These are phyloP conservation scores for Nakazawaea holstii DNA, from an alignment of 805 yeast species.

Conservation along the genomic window DNA sequence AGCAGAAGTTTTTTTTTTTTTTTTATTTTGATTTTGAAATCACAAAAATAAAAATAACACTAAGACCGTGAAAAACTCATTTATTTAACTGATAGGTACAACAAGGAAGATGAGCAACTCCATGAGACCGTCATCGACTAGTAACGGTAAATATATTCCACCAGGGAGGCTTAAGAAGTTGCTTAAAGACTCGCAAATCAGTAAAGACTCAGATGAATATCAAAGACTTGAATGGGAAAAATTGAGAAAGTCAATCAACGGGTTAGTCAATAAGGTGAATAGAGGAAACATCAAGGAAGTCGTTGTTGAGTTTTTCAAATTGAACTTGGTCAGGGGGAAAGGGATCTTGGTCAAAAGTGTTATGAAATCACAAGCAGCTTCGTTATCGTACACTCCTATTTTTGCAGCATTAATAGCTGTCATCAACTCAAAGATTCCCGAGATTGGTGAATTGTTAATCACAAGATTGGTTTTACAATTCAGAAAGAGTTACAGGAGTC, in stretches of 20 bases:
- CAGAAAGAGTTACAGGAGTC: constrained; percentile 42
- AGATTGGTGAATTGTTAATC: constrained; percentile 54
- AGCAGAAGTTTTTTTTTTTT: neutral
- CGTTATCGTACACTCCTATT: constrained; percentile 36
- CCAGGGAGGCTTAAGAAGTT: constrained; percentile 45
- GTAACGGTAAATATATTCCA: constrained; percentile 43
- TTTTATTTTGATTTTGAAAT: neutral
- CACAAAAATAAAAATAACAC: too few species aligned
- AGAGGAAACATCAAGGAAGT: constrained; percentile 41
- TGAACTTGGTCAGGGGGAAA: constrained; percentile 55
- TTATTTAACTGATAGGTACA: neutral
- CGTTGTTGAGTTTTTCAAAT: constrained; percentile 43
- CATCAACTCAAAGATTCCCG: constrained; percentile 63
- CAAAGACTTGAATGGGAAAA: constrained; percentile 58
- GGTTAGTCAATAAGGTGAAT: constrained; percentile 40
- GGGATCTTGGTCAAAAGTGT: constrained; percentile 56
- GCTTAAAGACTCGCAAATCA: constrained; percentile 19
- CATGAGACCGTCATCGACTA: neutral
- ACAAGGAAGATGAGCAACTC: neutral
- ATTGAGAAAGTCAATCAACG: constrained; percentile 41
- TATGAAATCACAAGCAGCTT: constrained; percentile 45
- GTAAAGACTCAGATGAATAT: constrained; percentile 24
- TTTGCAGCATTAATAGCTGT: constrained; percentile 56
- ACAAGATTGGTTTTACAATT: constrained; percentile 54
- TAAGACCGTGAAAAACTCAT: too few species aligned